Conservation (phyloP, 2,329 filamentous ascomycete species). For the Ceratocystis alfenasii region DNA sequence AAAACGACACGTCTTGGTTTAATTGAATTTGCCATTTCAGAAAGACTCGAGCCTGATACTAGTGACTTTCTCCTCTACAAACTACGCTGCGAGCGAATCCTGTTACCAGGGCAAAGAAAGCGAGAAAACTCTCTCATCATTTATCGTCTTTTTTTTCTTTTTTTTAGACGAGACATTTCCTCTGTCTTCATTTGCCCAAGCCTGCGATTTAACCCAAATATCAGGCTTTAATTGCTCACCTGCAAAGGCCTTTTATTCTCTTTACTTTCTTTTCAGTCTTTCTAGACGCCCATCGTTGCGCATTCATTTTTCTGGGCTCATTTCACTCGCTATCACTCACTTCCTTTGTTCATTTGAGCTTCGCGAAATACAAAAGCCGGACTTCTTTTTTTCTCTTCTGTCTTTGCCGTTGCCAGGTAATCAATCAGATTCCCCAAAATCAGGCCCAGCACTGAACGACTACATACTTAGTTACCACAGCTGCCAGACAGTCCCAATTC, state of each 20-base stretch:
- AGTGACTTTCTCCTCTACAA: constrained; percentile 25
- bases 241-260: background rate
- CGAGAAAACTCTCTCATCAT: constrained; percentile 22
- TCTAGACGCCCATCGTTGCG: background rate
- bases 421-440: background rate
- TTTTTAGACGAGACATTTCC: constrained; percentile 25
- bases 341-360: background rate
- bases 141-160: constrained; percentile 32
- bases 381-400: background rate
- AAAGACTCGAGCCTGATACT: background rate
- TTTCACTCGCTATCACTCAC: background rate
- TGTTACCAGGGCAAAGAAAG: constrained; percentile 8
- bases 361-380: too few species aligned
- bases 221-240: background rate
- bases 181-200: background rate
- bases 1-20: constrained; percentile 34
- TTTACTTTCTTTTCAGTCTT: background rate
- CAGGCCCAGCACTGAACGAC: too few species aligned
- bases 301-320: background rate
- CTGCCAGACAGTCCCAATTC: background rate
- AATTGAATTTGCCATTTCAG: constrained; percentile 23
- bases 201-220: background rate
- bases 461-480: background rate
- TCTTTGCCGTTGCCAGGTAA: background rate
- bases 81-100: constrained; percentile 23